Evolutionary conservation across 2,329 filamentous ascomycete species (phyloP).

Genomic region (Ambrosiella cleistominuta): DNA sequence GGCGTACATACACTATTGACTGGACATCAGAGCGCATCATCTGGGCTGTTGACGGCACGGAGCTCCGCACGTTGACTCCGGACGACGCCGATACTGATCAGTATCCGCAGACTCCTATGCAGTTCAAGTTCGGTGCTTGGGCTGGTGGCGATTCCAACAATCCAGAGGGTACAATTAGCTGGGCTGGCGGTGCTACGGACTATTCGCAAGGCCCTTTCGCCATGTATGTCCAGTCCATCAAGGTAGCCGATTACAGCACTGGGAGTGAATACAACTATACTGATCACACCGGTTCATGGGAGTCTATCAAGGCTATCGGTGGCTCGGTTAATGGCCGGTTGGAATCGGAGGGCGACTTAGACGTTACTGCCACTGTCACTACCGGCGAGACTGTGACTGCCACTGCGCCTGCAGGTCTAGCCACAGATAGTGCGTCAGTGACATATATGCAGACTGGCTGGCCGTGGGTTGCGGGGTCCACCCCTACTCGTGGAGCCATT

Average conservation of each 20-base stretch:
- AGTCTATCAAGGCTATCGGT: slow-evolving; percentile 64
- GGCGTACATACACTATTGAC: slow-evolving; percentile 77
- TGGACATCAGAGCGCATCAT: slow-evolving; percentile 76
- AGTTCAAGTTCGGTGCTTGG: slow-evolving; percentile 84
- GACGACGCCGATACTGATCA: slow-evolving; percentile 51
- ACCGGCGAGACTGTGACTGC: slow-evolving; percentile 48
- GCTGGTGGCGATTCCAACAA: slow-evolving; percentile 76
- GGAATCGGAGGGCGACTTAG: slow-evolving; percentile 32
- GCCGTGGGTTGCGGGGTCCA: slow-evolving; percentile 47
- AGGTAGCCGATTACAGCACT: slow-evolving; percentile 81
- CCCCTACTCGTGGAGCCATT: slow-evolving; percentile 37
- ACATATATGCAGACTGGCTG: slow-evolving; percentile 42
- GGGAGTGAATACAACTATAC: slow-evolving; percentile 70
- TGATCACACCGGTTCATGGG: slow-evolving; percentile 60
- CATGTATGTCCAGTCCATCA: slow-evolving; percentile 65
- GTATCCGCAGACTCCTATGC: slow-evolving; percentile 93
- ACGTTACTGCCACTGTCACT: slow-evolving; percentile 29
- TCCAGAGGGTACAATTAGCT: slow-evolving; percentile 63
- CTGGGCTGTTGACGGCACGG: slow-evolving; percentile 67
- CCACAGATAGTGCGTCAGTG: slow-evolving; percentile 33
- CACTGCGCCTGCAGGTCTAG: slow-evolving; percentile 54
- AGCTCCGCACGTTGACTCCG: slow-evolving; percentile 57
- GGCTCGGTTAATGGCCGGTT: slow-evolving; percentile 57
- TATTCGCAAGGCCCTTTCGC: slow-evolving; percentile 69
- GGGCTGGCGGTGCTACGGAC: slow-evolving; percentile 75